Evolutionary conservation across 768 basidiomycete genomes (phyloP).

Genomic region (Pleurotus ostreatus): DNA sequence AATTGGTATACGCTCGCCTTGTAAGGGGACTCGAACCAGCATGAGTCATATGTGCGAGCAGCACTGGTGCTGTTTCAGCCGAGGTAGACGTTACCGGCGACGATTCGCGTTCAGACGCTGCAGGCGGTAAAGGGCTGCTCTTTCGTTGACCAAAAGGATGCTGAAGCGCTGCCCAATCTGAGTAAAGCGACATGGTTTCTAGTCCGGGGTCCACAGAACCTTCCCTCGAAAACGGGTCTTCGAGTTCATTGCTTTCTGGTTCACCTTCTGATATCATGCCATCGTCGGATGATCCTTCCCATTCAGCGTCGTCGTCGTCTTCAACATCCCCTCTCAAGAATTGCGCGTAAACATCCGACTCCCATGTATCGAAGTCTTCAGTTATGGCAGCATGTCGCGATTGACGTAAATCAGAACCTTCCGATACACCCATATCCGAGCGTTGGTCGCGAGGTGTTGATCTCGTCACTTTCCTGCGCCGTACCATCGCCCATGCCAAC

Average conservation of each 20-base stretch:
- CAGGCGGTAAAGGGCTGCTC: constrained; percentile 15
- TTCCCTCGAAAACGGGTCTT: not conserved
- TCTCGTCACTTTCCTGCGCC: constrained; percentile 7
- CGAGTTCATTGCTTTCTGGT: constrained; percentile 5
- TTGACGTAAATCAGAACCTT: not conserved
- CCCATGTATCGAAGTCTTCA: constrained; percentile 19
- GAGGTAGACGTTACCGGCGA: constrained; percentile 8
- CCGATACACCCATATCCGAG: constrained; percentile 18
- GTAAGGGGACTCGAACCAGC: constrained; percentile 42
- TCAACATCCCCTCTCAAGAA: constrained; percentile 60
- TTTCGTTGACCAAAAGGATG: constrained; percentile 13
- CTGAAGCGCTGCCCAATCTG: constrained; percentile 7
- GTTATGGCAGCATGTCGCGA: constrained; percentile 9
- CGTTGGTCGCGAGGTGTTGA: constrained; percentile 10
- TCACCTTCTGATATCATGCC: constrained; percentile 27
- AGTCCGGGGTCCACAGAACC: not conserved
- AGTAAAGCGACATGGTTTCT: constrained; percentile 4
- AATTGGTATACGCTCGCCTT: constrained; percentile 39
- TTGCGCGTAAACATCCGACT: constrained; percentile 43
- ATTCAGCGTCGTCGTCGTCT: constrained; percentile 32
- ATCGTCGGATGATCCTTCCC: constrained; percentile 23
- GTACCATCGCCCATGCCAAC: constrained; percentile 10
- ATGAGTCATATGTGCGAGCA: constrained; percentile 53
- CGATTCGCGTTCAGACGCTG: no score
- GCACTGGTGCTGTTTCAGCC: constrained; percentile 30